Evolutionary conservation across 2,329 filamentous ascomycete genomes (phyloP), one percentile per base, ranked within the genome.

Genomic region (Neocatenulostroma microsporum): DNA sequence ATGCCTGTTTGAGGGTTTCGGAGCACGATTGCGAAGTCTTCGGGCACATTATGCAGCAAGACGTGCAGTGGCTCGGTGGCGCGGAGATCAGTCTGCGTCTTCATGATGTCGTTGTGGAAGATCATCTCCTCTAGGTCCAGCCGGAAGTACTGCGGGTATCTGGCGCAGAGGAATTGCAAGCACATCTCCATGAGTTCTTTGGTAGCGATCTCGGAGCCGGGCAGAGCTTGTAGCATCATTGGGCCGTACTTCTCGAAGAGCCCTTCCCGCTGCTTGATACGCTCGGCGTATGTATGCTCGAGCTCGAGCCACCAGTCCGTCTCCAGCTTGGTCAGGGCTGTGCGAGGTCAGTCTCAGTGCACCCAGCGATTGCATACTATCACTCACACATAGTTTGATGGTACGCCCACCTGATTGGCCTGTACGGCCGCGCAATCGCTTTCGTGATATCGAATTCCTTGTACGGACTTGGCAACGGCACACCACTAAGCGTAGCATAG

Each of bases 351-450:
- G 18, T 13, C 24, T 17, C n/a, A n/a, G n/a, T n/a, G n/a, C n/a
- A n/a, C n/a, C n/a, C n/a, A n/a, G n/a, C n/a, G n/a, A n/a, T n/a
- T n/a, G n/a, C n/a, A n/a, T 5, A 69, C 80, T n/a, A n/a, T n/a
- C n/a, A n/a, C n/a, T 50, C 73, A 89, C 84, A 84, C 86, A 94
- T 93, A 0, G 85, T 93, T 55, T 94, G 86, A 55, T 91, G 84
- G 54, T 93, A 94, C 0, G 72, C 67, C 86, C 86, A 93, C 50
- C 86, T 63, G 28, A 93, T 82, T 0, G 86, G 86, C 26, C 86
- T 71, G 55, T 88, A 93, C 0, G 85, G 85, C 39, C 86, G 70
- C 2, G 85, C 74, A 8, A 71, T 51, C 1, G 85, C 84, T 44
- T 68, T 82, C 11, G 70, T 62, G 37, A 87, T 77, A 44, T 84